Percentiles rank a stretch among this genome's conserved stretches.
phyloP scores from a whole-genome alignment of 169 alveolate genomes.

The Cryptosporidium felis region DNA sequence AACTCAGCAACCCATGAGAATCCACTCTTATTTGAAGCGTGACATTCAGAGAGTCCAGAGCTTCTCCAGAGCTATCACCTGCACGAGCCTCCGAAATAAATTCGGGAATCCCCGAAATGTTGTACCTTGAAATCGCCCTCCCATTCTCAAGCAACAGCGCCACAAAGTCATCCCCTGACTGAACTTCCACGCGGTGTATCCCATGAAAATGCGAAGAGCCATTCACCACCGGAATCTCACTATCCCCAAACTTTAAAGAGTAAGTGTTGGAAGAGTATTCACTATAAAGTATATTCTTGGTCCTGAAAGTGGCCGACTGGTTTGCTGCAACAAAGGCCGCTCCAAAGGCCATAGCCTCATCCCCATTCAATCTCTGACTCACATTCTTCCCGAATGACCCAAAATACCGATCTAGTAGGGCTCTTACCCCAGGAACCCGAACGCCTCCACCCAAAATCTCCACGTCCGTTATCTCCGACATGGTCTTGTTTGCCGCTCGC shows the following conservation, averaged over 20 bases:
- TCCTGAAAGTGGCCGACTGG: slow-evolving; percentile 72
- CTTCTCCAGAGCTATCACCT: background rate
- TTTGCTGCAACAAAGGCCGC: slow-evolving; percentile 82
- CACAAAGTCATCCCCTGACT: background rate
- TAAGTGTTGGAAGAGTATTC: slow-evolving; percentile 37
- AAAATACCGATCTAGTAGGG: slow-evolving; percentile 69
- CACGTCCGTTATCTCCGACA: slow-evolving; percentile 73
- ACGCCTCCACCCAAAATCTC: slow-evolving; percentile 84
- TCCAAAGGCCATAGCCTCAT: slow-evolving; percentile 84
- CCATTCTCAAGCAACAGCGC: slow-evolving; percentile 13
- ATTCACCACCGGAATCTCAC: slow-evolving; percentile 14
- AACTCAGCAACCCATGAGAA: slow-evolving; percentile 39
- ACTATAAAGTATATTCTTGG: slow-evolving; percentile 34
- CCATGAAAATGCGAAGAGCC: slow-evolving; percentile 25
- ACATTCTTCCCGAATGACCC: slow-evolving; percentile 64
- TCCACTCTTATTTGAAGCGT: slow-evolving; percentile 38
- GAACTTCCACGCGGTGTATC: slow-evolving; percentile 1
- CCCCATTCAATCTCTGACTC: slow-evolving; percentile 82
- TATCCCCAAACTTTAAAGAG: background rate
- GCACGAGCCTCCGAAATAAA: background rate
- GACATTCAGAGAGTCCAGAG: slow-evolving; percentile 19
- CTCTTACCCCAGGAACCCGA: slow-evolving; percentile 79
- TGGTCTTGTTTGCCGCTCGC: slow-evolving; percentile 72
- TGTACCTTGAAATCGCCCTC: slow-evolving; percentile 5
- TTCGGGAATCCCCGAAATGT: slow-evolving; percentile 37